Conservation (phyloP, 2,329 filamentous ascomycete species). For the Torrubiella hemipterigena region DNA sequence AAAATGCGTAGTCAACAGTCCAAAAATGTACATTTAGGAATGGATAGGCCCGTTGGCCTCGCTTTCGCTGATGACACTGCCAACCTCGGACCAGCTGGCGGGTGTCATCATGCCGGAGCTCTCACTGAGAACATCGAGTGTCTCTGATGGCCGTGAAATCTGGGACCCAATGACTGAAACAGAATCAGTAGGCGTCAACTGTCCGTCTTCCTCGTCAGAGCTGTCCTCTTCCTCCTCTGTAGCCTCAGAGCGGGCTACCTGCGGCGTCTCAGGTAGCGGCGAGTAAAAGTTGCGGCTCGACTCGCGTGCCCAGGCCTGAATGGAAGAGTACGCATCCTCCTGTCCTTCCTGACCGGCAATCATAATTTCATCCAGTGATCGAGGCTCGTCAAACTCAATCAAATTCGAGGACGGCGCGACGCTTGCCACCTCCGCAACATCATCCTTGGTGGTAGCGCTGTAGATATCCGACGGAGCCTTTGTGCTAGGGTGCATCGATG, state of each 20-base stretch:
- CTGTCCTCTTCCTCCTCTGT: slow-evolving; percentile 38
- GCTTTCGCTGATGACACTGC: slow-evolving; percentile 47
- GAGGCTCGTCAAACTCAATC: slow-evolving; percentile 17
- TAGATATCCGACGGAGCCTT: slow-evolving; percentile 43
- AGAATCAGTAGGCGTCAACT: slow-evolving; percentile 48
- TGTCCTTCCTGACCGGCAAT: slow-evolving; percentile 35
- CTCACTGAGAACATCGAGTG: slow-evolving; percentile 43
- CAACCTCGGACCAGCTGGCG: slow-evolving; percentile 53
- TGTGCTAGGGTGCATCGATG: slow-evolving; percentile 29
- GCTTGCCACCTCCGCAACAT: too few species aligned
- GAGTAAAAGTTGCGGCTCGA: slow-evolving; percentile 46
- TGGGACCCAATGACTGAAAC: slow-evolving; percentile 40
- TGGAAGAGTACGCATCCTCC: slow-evolving; percentile 42
- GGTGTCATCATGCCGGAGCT: slow-evolving; percentile 48
- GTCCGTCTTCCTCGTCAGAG: too few species aligned
- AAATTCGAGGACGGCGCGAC: slow-evolving; percentile 18
- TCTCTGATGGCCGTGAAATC: slow-evolving; percentile 34
- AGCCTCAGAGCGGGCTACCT: slow-evolving; percentile 35
- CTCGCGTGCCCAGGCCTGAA: slow-evolving; percentile 52
- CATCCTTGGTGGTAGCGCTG: slow-evolving; percentile 37
- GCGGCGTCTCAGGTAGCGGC: slow-evolving; percentile 41
- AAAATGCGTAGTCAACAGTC: not conserved
- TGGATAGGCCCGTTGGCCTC: slow-evolving; percentile 21
- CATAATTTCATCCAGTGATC: slow-evolving; percentile 34
- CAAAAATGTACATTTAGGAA: not conserved